Evolutionary conservation across 2,329 filamentous ascomycete genomes (phyloP).

Genomic region (Trichoderma sp.): DNA sequence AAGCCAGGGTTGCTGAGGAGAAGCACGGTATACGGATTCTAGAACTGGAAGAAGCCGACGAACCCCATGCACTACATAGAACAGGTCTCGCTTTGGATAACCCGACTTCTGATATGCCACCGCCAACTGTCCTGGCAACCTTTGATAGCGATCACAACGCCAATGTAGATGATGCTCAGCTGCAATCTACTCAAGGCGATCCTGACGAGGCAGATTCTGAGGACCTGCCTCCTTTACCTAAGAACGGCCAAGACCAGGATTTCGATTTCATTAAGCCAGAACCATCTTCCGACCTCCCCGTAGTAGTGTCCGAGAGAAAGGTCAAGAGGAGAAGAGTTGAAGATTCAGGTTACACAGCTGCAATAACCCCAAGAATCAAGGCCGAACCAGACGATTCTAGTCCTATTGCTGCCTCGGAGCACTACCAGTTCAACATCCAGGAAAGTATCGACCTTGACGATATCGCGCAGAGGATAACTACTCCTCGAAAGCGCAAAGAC

Average conservation of each 20-base stretch:
- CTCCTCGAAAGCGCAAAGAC: conserved; percentile 36
- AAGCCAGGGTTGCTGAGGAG: conserved; percentile 43
- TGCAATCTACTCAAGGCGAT: conserved; percentile 23
- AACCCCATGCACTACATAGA: not conserved
- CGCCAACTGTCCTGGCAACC: not conserved
- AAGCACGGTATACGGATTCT: conserved; percentile 35
- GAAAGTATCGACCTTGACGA: conserved; percentile 59
- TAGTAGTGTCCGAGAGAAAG: conserved; percentile 50
- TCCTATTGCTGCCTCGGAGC: conserved; percentile 26
- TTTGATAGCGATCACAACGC: conserved; percentile 19
- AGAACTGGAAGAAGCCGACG: conserved; percentile 18
- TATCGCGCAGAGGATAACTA: conserved; percentile 33
- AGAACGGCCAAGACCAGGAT: conserved; percentile 5
- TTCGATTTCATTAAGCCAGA: conserved; percentile 45
- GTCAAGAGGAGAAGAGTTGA: conserved; percentile 47
- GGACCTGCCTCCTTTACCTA: conserved; percentile 27
- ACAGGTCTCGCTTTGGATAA: conserved; percentile 25
- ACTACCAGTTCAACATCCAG: conserved; percentile 36
- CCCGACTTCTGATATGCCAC: not conserved
- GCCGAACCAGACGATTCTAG: conserved; percentile 36
- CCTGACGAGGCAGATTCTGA: conserved; percentile 20
- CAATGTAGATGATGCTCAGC: conserved; percentile 20
- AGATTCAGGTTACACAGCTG: conserved; percentile 25
- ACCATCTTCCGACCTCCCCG: conserved; percentile 51
- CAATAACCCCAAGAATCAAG: conserved; percentile 40